These are phyloP conservation scores for Reticulascus tulasneorum DNA, from an alignment of 2,329 filamentous ascomycete genomes.

Conservation along the genomic window DNA sequence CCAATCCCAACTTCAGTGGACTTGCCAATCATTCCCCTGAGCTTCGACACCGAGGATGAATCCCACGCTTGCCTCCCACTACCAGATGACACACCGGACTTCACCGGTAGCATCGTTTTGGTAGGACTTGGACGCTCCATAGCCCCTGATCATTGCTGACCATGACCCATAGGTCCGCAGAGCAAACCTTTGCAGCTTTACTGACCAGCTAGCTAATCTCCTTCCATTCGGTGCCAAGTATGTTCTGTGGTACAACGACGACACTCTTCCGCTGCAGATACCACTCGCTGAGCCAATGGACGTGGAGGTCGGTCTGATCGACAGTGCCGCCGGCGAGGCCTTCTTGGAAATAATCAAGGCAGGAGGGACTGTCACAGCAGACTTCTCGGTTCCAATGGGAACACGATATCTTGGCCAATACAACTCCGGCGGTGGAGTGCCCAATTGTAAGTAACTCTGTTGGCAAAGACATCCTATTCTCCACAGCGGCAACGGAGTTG, in stretches of 20 bases:
- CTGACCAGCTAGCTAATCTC: constrained; percentile 23
- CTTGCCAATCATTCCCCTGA: constrained; percentile 22
- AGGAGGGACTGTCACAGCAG: constrained; percentile 21
- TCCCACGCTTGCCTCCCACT: constrained; percentile 24
- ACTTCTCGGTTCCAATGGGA: constrained; percentile 20
- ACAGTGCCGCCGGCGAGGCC: constrained; percentile 16
- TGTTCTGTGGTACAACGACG: constrained; percentile 27
- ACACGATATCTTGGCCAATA: no score
- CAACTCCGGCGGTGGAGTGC: no score
- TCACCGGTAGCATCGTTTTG: constrained; percentile 27
- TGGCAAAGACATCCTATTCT: no score
- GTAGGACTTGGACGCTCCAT: constrained; percentile 30
- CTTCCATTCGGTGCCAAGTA: constrained; percentile 20
- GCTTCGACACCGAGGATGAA: constrained; percentile 18
- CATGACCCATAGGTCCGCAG: constrained; percentile 29
- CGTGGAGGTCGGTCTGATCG: constrained; percentile 18
- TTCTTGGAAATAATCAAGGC: constrained; percentile 21
- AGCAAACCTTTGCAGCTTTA: constrained; percentile 27
- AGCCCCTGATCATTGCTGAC: no score
- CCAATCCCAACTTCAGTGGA: constrained; percentile 27
- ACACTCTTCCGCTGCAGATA: constrained; percentile 10
- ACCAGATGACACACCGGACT: constrained; percentile 15
- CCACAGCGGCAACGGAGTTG: no score
- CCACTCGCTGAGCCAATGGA: constrained; percentile 9
- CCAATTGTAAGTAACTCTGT: no score